A percentile compares a stretch with the other conserved stretches of the same genome.
phyloP scores from a whole-genome alignment of 495 filamentous ascomycete genomes.

The Aspergillus sclerotiicarbonarius region DNA sequence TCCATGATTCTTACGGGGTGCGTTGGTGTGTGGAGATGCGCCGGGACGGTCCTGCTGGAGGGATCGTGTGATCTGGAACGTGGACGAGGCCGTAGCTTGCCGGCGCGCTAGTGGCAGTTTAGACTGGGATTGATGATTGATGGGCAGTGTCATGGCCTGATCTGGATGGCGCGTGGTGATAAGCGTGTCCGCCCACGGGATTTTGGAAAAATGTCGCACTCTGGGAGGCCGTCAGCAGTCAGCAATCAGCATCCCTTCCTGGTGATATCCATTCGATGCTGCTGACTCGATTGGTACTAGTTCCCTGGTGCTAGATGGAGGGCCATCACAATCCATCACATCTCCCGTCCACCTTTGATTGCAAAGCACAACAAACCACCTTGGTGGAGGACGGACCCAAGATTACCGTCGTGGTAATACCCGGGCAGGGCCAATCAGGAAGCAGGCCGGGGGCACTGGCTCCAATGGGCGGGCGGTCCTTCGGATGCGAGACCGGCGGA shows the following conservation, averaged over 20 bases:
- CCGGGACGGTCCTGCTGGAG: not conserved
- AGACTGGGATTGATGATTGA: not conserved
- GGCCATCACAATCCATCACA: too few species aligned
- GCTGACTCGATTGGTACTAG: too few species aligned
- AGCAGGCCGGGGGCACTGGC: not conserved
- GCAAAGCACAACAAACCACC: too few species aligned
- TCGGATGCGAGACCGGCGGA: conserved; percentile 14
- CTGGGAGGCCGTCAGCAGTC: too few species aligned
- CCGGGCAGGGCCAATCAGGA: not conserved
- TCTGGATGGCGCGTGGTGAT: not conserved
- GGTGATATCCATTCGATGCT: too few species aligned
- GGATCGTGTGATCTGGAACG: conserved; percentile 1
- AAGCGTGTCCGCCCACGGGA: not conserved
- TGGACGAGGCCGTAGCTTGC: not conserved
- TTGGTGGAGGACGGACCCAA: too few species aligned
- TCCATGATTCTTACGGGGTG: not conserved
- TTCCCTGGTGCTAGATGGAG: too few species aligned
- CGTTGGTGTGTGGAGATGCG: not conserved
- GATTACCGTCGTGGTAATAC: not conserved
- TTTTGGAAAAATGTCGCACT: not conserved
- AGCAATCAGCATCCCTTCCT: too few species aligned
- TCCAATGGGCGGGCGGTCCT: not conserved
- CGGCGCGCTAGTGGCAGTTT: not conserved
- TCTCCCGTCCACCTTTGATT: too few species aligned
- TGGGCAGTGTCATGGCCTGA: not conserved